Evolutionary conservation across 768 basidiomycete genomes (phyloP).

Genomic region (Auricularia auricula-judae): DNA sequence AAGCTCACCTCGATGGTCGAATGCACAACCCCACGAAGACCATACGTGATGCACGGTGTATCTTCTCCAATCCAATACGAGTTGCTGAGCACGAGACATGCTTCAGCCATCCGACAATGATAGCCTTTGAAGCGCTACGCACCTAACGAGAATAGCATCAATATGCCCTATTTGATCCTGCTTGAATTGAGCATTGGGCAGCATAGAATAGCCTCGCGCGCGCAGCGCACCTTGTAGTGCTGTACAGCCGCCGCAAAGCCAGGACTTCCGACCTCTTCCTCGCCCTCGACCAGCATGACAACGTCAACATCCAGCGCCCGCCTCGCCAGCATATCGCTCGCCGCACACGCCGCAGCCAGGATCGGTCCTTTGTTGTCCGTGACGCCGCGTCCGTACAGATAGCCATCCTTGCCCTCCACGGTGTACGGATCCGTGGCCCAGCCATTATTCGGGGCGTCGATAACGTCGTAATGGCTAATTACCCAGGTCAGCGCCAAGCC

Average conservation of each 20-base stretch:
- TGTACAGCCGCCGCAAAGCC: constrained; percentile 75
- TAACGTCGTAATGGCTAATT: constrained; percentile 90
- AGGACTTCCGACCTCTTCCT: constrained; percentile 88
- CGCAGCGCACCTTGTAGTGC: constrained; percentile 40
- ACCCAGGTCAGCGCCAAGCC: not conserved
- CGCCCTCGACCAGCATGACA: constrained; percentile 88
- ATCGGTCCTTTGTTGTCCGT: constrained; percentile 96
- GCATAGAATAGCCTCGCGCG: not conserved
- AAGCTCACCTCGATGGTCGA: constrained; percentile 56
- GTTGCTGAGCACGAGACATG: constrained; percentile 40
- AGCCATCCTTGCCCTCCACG: constrained; percentile 75
- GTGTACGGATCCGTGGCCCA: constrained; percentile 84
- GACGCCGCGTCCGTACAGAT: constrained; percentile 81
- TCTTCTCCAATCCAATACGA: constrained; percentile 95
- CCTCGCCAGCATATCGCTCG: constrained; percentile 61
- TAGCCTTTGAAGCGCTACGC: constrained; percentile 2
- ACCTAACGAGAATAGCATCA: constrained; percentile 86
- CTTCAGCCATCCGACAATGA: too few relatives aligned
- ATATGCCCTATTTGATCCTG: constrained; percentile 70
- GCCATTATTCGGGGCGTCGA: constrained; percentile 54
- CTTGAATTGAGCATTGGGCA: too few relatives aligned
- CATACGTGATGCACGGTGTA: constrained; percentile 89
- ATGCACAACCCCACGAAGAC: constrained; percentile 87
- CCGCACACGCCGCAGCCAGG: constrained; percentile 82
- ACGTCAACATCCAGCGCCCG: constrained; percentile 77